Evolutionary conservation across 768 basidiomycete species (phyloP), one percentile per base, ranked within the genome.

Genomic region (Boletellus emodensis): DNA sequence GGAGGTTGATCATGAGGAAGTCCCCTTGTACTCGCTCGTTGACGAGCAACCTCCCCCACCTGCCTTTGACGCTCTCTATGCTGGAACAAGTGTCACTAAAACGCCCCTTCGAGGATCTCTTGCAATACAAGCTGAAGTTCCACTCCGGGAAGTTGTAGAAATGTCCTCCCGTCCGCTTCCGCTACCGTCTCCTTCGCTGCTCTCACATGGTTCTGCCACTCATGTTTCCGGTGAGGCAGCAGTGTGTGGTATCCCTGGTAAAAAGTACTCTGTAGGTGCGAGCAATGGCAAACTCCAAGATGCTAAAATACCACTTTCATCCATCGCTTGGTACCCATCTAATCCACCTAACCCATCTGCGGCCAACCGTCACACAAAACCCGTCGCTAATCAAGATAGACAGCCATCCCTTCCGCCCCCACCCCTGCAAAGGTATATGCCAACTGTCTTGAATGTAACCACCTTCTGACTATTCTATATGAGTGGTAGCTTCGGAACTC

Each of bases 11-110:
- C 55, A 52, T 7, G 63, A 67, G 5, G 60, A 54, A 2, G 54
- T 52, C 35, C 63, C 65, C 13, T 41, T 38, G 37, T 62, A 63
- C 51, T 57, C 57, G 9, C 53, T 67, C 6, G 33, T 64, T 18
- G 60, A 64, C 17, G 60, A 65, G 3, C 48, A 56, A 30, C 49
- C 46, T 18, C 62, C 62, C 26, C 63, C 65, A 17, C 57, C 65
- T 28, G 53, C 60, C 5, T 64, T 67, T 24, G 54, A 55, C 18
- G 63, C 61, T 36, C 32, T 60, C 22, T 40, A 53, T 0, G 9
- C 20, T 33, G 33, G 33, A 11, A 34, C 36, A 15, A 32, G 36
- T 40, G 24, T 11, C 17, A 10, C 47, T 18, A 35, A 36, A 33
- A 26, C 17, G 33, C 17, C n/a, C 4, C 0, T 24, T 12, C 37